These are phyloP conservation scores for Sclerotinia trifoliorum DNA, from an alignment of 2,329 filamentous ascomycete genomes.

Conservation along the genomic window DNA sequence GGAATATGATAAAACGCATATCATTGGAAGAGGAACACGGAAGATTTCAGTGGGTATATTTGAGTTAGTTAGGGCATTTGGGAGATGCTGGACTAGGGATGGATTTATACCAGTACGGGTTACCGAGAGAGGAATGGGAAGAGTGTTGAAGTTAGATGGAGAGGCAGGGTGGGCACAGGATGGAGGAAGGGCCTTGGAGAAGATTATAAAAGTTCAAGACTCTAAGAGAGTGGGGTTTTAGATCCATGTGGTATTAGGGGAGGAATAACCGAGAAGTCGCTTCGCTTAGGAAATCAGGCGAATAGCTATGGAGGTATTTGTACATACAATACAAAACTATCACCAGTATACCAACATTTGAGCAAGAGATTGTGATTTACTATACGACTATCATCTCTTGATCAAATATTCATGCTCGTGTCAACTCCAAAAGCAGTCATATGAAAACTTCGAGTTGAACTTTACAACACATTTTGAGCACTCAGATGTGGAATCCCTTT, in stretches of 20 bases:
- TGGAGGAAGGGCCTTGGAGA: slow-evolving; percentile 57
- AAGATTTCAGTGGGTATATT: slow-evolving; percentile 46
- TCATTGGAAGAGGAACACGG: slow-evolving; percentile 58
- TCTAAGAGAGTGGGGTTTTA: background rate
- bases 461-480: slow-evolving; percentile 74
- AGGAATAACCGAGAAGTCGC: slow-evolving; percentile 14
- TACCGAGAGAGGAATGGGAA: slow-evolving; percentile 41
- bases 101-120: slow-evolving; percentile 55
- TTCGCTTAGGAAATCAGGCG: background rate
- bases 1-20: slow-evolving; percentile 54
- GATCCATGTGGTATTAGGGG: background rate
- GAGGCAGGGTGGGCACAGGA: slow-evolving; percentile 61
- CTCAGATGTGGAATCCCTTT: slow-evolving; percentile 56
- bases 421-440: no score
- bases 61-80: slow-evolving; percentile 48
- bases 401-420: accelerated
- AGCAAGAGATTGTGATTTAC: background rate
- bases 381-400: background rate
- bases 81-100: slow-evolving; percentile 53
- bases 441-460: slow-evolving; percentile 56
- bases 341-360: background rate
- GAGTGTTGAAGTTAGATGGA: slow-evolving; percentile 20
- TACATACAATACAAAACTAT: slow-evolving; percentile 2
- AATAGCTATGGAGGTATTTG: background rate
- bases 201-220: slow-evolving; percentile 44